Evolutionary conservation across 2,329 filamentous ascomycete genomes (phyloP).

Genomic region (Arachnomyces sp.): DNA sequence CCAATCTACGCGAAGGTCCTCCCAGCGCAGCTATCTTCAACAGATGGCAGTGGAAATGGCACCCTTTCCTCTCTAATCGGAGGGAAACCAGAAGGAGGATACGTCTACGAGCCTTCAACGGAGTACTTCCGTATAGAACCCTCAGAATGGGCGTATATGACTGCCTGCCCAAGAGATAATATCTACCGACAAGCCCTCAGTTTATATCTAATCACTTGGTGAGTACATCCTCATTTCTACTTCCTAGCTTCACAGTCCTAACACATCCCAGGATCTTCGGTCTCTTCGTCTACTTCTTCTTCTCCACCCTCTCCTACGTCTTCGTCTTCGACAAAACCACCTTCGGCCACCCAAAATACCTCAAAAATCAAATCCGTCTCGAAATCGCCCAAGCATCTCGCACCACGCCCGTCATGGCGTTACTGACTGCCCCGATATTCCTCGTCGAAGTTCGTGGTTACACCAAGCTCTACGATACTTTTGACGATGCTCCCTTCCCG

Average conservation of each 20-base stretch:
- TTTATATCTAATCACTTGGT: constrained; percentile 84
- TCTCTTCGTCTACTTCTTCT: constrained; percentile 65
- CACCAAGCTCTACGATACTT: constrained; percentile 67
- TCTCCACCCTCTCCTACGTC: constrained; percentile 66
- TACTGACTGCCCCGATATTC: constrained; percentile 68
- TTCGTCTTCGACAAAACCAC: constrained; percentile 78
- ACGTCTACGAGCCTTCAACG: constrained; percentile 62
- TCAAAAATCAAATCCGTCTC: constrained; percentile 72
- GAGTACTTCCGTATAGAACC: constrained; percentile 63
- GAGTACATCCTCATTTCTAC: constrained; percentile 22
- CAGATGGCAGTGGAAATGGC: constrained; percentile 50
- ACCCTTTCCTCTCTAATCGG: constrained; percentile 49
- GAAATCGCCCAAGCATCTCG: constrained; percentile 67
- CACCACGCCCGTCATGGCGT: constrained; percentile 65
- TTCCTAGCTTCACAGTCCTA: constrained; percentile 3
- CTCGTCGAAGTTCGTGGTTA: constrained; percentile 67
- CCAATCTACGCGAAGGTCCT: constrained; percentile 64
- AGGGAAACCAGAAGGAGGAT: constrained; percentile 22
- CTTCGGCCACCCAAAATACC: constrained; percentile 72
- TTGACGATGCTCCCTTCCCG: constrained; percentile 56
- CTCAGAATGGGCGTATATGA: constrained; percentile 69
- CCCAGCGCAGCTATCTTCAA: constrained; percentile 52
- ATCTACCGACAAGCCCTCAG: constrained; percentile 65
- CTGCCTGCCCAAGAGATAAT: constrained; percentile 72
- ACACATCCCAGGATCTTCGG: constrained; percentile 59